phyloP scores from a whole-genome alignment of 352 stramenopile species.

The Globisporangium cylindrosporum region DNA sequence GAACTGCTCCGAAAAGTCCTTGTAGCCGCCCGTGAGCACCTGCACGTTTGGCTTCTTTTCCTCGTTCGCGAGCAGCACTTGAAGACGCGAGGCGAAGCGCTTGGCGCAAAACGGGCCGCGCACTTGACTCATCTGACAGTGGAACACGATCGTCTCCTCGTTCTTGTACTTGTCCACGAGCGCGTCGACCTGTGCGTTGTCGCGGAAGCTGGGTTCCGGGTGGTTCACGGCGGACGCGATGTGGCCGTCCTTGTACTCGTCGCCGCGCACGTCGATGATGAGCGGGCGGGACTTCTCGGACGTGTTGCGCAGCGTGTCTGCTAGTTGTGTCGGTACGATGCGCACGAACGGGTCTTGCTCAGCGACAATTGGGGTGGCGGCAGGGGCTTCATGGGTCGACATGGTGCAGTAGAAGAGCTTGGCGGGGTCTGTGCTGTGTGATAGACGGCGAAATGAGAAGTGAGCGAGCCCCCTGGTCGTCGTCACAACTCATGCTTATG shows the following conservation, averaged over 20 bases:
- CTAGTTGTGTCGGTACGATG: conserved; percentile 55
- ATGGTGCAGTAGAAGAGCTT: background rate
- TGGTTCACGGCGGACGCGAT: conserved; percentile 74
- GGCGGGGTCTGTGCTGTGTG: background rate
- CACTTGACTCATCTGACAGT: conserved; percentile 87
- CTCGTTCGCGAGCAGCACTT: conserved; percentile 34
- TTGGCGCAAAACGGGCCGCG: conserved; percentile 74
- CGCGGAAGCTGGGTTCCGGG: conserved; percentile 68
- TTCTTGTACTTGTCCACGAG: conserved; percentile 63
- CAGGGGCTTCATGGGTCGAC: conserved; percentile 7
- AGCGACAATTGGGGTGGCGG: background rate
- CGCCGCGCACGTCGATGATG: conserved; percentile 70
- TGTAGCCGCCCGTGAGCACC: conserved; percentile 70
- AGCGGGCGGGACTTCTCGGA: conserved; percentile 32
- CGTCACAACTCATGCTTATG: too few species aligned
- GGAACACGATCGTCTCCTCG: conserved; percentile 68
- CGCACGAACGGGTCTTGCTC: conserved; percentile 22
- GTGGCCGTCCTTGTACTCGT: conserved; percentile 63
- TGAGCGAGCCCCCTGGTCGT: background rate
- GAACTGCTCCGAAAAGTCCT: conserved; percentile 55
- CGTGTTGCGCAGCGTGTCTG: conserved; percentile 37
- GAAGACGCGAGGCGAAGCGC: conserved; percentile 62
- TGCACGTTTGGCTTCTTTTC: conserved; percentile 51
- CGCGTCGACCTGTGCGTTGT: conserved; percentile 72
- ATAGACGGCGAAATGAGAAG: background rate